These are phyloP conservation scores for Cyberlindnera meyerae DNA, from an alignment of 805 yeast species.

Conservation along the genomic window DNA sequence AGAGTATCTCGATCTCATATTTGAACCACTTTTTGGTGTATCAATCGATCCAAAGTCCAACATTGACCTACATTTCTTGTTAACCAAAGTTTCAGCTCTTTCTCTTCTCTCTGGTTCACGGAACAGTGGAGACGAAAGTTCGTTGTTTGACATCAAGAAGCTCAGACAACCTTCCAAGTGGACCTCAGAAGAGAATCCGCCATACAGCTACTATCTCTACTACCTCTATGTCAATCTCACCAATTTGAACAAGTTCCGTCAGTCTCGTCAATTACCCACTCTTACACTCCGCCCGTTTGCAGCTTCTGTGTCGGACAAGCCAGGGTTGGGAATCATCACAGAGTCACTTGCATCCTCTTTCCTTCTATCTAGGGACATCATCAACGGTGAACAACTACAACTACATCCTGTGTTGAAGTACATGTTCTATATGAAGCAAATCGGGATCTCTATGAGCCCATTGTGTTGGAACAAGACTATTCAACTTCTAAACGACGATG, in stretches of 20 bases:
- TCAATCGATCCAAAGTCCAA: conserved; percentile 22
- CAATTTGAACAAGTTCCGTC: conserved; percentile 21
- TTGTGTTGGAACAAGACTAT: conserved; percentile 27
- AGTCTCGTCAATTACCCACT: conserved; percentile 13
- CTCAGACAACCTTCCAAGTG: conserved; percentile 29
- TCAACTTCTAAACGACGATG: conserved; percentile 23
- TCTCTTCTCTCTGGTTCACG: conserved; percentile 28
- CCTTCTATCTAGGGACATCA: conserved; percentile 20
- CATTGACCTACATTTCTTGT: conserved; percentile 27
- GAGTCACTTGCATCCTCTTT: conserved; percentile 23
- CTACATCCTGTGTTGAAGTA: conserved; percentile 25
- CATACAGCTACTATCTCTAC: conserved; percentile 35
- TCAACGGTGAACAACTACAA: conserved; percentile 23
- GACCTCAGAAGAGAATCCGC: conserved; percentile 33
- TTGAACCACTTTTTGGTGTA: conserved; percentile 30
- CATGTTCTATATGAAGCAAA: conserved; percentile 25
- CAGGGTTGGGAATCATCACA: conserved; percentile 25
- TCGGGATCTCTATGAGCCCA: conserved; percentile 28
- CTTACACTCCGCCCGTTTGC: conserved; percentile 22
- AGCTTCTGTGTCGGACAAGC: conserved; percentile 19
- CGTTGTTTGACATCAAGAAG: conserved; percentile 17
- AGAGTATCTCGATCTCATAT: conserved; percentile 29
- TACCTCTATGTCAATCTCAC: conserved; percentile 27
- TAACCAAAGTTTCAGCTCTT: conserved; percentile 30
- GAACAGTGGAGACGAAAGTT: conserved; percentile 16